phyloP scores from a whole-genome alignment of 441 rosid species.

The Corymbia citriodora region DNA sequence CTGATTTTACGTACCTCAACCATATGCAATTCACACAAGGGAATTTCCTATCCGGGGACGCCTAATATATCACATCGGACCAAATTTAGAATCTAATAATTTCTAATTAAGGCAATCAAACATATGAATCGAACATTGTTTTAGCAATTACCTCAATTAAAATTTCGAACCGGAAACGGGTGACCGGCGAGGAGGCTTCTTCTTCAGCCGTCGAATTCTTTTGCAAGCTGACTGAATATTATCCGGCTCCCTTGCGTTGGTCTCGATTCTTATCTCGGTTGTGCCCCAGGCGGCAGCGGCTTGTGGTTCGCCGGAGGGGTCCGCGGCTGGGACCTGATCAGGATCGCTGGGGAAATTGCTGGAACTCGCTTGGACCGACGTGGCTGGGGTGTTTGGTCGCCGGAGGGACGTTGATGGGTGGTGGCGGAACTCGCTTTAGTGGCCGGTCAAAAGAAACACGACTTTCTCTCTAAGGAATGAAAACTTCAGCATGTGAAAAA shows the following conservation, averaged over 20 bases:
- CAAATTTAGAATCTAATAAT: not conserved
- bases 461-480: not conserved
- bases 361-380: not conserved
- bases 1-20: not conserved
- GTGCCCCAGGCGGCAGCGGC: not conserved
- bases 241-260: not conserved
- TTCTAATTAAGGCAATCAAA: not conserved
- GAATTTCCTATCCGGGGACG: not conserved
- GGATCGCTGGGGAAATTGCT: not conserved
- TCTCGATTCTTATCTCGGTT: not conserved
- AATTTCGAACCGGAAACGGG: not conserved
- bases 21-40: not conserved
- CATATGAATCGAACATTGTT: not conserved
- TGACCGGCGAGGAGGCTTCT: not conserved
- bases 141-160: not conserved
- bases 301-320: accelerated
- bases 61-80: not conserved
- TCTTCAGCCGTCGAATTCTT: not conserved
- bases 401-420: not conserved
- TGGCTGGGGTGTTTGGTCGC: accelerated
- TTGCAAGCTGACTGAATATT: not conserved
- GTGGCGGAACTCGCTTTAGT: not conserved
- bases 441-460: not conserved
- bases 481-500: not conserved
- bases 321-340: not conserved